These are phyloP conservation scores for Candida ficus DNA, from an alignment of 805 yeast genomes.

Conservation along the genomic window DNA sequence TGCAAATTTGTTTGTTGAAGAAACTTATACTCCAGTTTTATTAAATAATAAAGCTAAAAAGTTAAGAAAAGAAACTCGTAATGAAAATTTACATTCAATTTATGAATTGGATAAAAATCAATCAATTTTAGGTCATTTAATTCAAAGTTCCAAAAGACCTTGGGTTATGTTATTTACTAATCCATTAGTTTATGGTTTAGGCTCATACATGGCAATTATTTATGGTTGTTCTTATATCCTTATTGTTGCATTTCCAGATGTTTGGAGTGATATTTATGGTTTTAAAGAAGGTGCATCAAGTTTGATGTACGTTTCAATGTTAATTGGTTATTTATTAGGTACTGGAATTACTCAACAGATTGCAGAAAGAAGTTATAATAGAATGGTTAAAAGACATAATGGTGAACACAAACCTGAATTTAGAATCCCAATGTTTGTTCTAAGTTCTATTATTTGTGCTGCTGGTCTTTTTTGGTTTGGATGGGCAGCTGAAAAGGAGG, in stretches of 20 bases:
- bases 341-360: constrained; percentile 41
- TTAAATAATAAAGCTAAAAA: constrained; percentile 40
- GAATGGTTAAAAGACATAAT: constrained; percentile 34
- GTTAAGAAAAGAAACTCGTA: constrained; percentile 50
- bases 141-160: constrained; percentile 47
- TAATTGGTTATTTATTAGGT: constrained; percentile 50
- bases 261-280: constrained; percentile 43
- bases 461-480: constrained; percentile 66
- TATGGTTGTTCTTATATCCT: constrained; percentile 64
- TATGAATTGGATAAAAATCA: constrained; percentile 55
- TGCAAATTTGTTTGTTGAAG: constrained; percentile 43
- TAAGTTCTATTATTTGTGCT: constrained; percentile 48
- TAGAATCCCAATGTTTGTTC: constrained; percentile 47
- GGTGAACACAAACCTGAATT: constrained; percentile 61
- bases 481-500: constrained; percentile 55
- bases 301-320: constrained; percentile 52
- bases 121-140: constrained; percentile 32
- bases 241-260: constrained; percentile 53
- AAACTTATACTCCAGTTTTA: constrained; percentile 55
- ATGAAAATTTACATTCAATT: constrained; percentile 49
- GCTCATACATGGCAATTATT: constrained; percentile 57
- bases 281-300: constrained; percentile 47
- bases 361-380: constrained; percentile 36
- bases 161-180: constrained; percentile 44
- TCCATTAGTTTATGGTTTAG: constrained; percentile 62